Evolutionary conservation across 2,329 filamentous ascomycete genomes (phyloP).

Genomic region (Podosphaera leucotricha): DNA sequence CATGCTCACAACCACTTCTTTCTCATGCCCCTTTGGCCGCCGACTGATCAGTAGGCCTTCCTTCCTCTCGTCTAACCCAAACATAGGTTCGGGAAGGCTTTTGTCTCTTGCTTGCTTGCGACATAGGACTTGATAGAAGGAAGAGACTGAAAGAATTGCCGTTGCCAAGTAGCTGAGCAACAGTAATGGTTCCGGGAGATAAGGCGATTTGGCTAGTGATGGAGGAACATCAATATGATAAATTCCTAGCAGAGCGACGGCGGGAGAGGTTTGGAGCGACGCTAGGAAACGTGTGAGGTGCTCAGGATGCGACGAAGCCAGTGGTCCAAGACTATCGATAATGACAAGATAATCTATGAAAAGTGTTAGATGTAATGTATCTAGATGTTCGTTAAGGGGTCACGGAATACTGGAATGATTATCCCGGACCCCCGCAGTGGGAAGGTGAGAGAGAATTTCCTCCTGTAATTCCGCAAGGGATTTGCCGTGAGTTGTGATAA

Average conservation of each 20-base stretch:
- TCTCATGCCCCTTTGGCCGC: conserved; percentile 18
- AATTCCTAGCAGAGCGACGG: conserved; percentile 48
- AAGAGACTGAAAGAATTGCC: conserved; percentile 50
- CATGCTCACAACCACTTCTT: conserved; percentile 49
- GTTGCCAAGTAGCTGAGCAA: conserved; percentile 73
- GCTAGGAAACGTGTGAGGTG: conserved; percentile 46
- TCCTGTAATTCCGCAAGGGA: conserved; percentile 29
- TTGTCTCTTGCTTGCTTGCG: conserved; percentile 53
- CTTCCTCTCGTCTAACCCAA: conserved; percentile 51
- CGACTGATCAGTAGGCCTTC: conserved; percentile 50
- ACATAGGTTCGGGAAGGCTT: conserved; percentile 51
- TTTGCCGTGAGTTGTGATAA: conserved; percentile 41
- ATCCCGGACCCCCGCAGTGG: conserved; percentile 4
- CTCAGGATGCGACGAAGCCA: conserved; percentile 29
- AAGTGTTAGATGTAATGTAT: background rate
- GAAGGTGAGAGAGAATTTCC: conserved; percentile 31
- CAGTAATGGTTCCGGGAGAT: conserved; percentile 45
- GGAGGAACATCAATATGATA: conserved; percentile 66
- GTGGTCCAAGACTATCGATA: conserved; percentile 54
- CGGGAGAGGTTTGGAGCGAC: conserved; percentile 38
- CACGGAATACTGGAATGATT: conserved; percentile 16
- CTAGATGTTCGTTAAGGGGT: background rate
- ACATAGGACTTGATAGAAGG: conserved; percentile 49
- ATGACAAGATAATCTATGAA: conserved; percentile 47
- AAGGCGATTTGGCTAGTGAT: conserved; percentile 18